phyloP scores from a whole-genome alignment of 2,329 filamentous ascomycete genomes.

The Claviceps sorghi region DNA sequence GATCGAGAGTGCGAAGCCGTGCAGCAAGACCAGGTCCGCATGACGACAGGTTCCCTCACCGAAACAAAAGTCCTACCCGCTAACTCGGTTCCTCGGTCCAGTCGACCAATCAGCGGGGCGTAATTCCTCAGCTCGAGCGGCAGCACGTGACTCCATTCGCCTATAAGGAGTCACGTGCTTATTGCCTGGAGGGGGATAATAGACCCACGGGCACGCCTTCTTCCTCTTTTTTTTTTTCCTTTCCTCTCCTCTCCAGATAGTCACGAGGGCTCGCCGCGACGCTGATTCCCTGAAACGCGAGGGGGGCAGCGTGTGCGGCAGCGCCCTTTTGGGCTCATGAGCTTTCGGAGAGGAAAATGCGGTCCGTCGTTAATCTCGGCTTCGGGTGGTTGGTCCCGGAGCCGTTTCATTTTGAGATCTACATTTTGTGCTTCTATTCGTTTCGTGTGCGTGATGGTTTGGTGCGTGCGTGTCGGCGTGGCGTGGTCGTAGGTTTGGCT shows the following conservation, averaged over 20 bases:
- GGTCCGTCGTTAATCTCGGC: constrained; percentile 46
- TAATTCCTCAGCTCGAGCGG: constrained; percentile 22
- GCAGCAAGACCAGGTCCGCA: not conserved
- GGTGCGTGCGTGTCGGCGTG: not conserved
- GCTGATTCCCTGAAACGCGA: constrained; percentile 8
- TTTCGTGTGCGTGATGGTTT: not conserved
- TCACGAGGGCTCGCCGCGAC: constrained; percentile 29
- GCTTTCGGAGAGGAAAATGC: constrained; percentile 30
- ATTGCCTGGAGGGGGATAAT: not conserved
- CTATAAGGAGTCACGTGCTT: constrained; percentile 12
- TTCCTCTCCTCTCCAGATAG: constrained; percentile 34
- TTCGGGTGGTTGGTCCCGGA: constrained; percentile 31
- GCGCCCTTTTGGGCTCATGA: constrained; percentile 20
- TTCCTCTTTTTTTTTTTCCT: constrained; percentile 14
- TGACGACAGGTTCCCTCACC: not conserved
- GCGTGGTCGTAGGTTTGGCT: not conserved
- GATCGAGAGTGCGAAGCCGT: not conserved
- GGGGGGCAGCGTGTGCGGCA: constrained; percentile 17
- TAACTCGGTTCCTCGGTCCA: constrained; percentile 30
- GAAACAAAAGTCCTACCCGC: not conserved
- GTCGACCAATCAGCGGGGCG: constrained; percentile 22
- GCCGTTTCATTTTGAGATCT: constrained; percentile 46
- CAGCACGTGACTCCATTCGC: constrained; percentile 14
- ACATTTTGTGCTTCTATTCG: constrained; percentile 22
- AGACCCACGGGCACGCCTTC: not conserved